A percentile compares a stretch with the other conserved stretches of the same genome.
phyloP scores from a whole-genome alignment of 1,284 basidiomycete species.

The Neolentinus lepideus region DNA sequence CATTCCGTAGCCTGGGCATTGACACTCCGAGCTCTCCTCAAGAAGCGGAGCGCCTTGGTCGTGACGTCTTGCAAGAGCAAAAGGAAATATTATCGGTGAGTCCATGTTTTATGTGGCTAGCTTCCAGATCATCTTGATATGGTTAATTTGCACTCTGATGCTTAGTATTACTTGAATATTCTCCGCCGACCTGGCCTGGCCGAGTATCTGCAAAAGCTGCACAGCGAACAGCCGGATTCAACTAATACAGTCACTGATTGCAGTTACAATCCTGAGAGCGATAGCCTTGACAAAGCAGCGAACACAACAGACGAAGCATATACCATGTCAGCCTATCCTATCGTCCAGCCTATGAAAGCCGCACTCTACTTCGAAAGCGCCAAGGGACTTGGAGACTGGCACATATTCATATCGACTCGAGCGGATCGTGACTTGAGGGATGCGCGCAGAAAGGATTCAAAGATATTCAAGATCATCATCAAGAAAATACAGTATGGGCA shows the following conservation, averaged over 20 bases:
- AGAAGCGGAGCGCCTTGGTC: slow-evolving; percentile 15
- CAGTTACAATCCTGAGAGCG: background rate
- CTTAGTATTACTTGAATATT: background rate
- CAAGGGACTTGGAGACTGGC: slow-evolving; percentile 46
- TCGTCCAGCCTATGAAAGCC: slow-evolving; percentile 41
- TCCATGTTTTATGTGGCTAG: background rate
- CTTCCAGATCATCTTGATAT: background rate
- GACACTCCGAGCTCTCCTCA: slow-evolving; percentile 18
- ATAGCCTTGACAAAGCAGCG: background rate
- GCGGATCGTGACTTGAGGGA: slow-evolving; percentile 37
- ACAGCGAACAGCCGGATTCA: background rate
- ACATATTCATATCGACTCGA: slow-evolving; percentile 37
- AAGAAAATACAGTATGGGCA: slow-evolving; percentile 50
- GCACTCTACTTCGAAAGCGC: slow-evolving; percentile 44
- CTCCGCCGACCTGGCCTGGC: background rate
- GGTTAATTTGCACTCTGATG: background rate
- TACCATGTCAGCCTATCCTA: slow-evolving; percentile 26
- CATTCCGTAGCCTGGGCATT: slow-evolving; percentile 19
- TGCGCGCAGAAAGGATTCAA: slow-evolving; percentile 29
- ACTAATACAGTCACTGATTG: background rate
- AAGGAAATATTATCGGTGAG: slow-evolving; percentile 23
- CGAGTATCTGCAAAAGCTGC: background rate
- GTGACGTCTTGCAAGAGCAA: slow-evolving; percentile 16
- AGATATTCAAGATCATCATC: slow-evolving; percentile 37
- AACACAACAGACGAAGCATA: background rate